Evolutionary conservation across 2,329 filamentous ascomycete genomes (phyloP).

Genomic region (Ophiosphaerella narmari): DNA sequence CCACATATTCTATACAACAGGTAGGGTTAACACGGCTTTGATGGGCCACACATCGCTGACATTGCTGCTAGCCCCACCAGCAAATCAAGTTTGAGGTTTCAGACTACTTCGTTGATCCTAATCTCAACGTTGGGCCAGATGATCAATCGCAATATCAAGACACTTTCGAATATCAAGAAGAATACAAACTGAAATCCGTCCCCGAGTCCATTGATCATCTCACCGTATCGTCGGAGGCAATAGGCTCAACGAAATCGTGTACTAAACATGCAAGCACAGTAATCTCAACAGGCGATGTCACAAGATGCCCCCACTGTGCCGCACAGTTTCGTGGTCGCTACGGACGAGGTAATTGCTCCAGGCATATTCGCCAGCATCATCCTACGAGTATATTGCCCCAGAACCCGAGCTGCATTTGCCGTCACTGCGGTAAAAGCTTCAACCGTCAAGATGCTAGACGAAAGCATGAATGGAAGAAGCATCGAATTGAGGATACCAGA

Average conservation of each 20-base stretch:
- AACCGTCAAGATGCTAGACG: conserved; percentile 8
- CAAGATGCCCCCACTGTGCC: conserved; percentile 1
- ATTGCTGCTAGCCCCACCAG: not conserved
- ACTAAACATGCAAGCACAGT: not conserved
- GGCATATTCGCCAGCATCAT: conserved; percentile 5
- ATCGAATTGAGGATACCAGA: conserved; percentile 2
- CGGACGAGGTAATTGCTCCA: conserved; percentile 1
- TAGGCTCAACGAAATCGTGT: not conserved
- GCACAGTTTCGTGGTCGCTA: conserved; percentile 3
- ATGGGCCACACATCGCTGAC: not conserved
- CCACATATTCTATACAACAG: too few relatives aligned
- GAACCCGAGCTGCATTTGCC: conserved; percentile 2
- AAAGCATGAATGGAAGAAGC: conserved; percentile 11
- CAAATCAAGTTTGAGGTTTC: not conserved
- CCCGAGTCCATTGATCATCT: not conserved
- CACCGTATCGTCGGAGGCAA: conserved; percentile 1
- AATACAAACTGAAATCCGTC: not conserved
- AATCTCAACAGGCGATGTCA: not conserved
- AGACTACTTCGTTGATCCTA: not conserved
- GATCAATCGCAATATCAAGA: not conserved
- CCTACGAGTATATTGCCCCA: not conserved
- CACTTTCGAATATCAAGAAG: not conserved
- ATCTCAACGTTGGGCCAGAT: not conserved
- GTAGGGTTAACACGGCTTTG: not conserved
- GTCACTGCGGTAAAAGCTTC: conserved; percentile 1